Percentiles rank a stretch among this genome's conserved stretches.
Conservation (phyloP, 139 green algal genomes). For the Edaphochlamys debaryana region DNA sequence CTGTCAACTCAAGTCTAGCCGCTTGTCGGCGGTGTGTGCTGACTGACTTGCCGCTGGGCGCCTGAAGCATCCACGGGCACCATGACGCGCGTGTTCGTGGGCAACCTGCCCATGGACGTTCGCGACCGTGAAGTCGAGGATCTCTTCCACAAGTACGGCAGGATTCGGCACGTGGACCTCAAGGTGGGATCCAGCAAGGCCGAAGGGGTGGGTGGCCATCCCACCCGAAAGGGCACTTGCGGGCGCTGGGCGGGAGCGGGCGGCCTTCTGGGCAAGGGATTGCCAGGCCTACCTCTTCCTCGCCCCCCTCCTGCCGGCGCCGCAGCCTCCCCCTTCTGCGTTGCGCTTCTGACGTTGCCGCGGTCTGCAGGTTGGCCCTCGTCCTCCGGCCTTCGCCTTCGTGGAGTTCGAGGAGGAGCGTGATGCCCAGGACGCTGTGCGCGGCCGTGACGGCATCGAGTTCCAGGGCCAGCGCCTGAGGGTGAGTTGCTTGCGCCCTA, state of each 20-base stretch:
- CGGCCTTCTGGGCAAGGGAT: too few species aligned
- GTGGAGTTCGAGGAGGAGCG: conserved; percentile 72
- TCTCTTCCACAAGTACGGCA: conserved; percentile 91
- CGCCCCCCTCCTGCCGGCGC: too few species aligned
- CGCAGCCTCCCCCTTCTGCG: too few species aligned
- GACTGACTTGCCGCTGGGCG: background rate
- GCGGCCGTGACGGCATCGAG: conserved; percentile 88
- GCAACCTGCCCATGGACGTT: conserved; percentile 90
- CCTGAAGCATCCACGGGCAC: background rate
- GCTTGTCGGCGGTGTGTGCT: too few species aligned
- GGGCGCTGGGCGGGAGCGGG: too few species aligned
- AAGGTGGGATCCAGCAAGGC: too few species aligned
- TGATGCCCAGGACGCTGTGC: conserved; percentile 89
- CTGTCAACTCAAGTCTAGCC: background rate
- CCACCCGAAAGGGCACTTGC: too few species aligned
- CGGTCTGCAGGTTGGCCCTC: conserved; percentile 56
- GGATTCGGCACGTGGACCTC: conserved; percentile 85
- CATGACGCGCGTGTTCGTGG: conserved; percentile 70
- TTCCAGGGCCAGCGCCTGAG: conserved; percentile 85
- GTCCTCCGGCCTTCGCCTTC: conserved; percentile 91
- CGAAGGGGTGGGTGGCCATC: too few species aligned
- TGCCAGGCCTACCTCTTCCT: too few species aligned
- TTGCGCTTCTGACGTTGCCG: too few species aligned
- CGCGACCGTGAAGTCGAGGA: conserved; percentile 89
- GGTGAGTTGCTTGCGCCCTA: conserved; percentile 31